Conservation (phyloP, 768 basidiomycete genomes). For the Hemileccinum rubropunctum region DNA sequence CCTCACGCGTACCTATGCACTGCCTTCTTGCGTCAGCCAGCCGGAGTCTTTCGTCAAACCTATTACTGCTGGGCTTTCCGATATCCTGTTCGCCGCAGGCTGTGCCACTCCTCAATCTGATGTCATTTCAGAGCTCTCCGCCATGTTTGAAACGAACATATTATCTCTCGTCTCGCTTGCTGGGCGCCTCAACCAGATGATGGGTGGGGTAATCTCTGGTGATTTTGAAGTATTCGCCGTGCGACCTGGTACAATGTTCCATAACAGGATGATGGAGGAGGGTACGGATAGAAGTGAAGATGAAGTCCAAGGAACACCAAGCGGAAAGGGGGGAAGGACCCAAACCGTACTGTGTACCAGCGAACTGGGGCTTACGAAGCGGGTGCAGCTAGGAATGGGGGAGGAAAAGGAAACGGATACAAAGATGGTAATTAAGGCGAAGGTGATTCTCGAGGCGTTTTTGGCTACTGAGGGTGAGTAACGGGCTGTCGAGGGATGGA, state of each 20-base stretch:
- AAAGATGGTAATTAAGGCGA: too few relatives aligned
- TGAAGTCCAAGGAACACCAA: too few relatives aligned
- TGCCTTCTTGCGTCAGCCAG: neutral
- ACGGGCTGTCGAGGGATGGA: too few relatives aligned
- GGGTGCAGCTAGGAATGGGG: too few relatives aligned
- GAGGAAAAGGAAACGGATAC: too few relatives aligned
- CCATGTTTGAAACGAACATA: constrained; percentile 3
- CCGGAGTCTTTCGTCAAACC: neutral
- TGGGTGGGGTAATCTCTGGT: constrained; percentile 9
- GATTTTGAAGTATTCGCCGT: constrained; percentile 10
- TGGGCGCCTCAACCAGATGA: constrained; percentile 5
- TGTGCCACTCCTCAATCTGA: constrained; percentile 4
- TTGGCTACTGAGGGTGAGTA: too few relatives aligned
- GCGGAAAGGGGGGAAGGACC: too few relatives aligned
- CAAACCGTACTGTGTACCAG: too few relatives aligned
- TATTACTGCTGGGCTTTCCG: constrained; percentile 1
- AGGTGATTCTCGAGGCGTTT: too few relatives aligned
- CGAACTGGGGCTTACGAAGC: too few relatives aligned
- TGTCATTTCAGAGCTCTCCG: neutral
- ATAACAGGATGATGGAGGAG: constrained; percentile 4
- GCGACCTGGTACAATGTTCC: constrained; percentile 4
- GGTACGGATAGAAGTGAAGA: too few relatives aligned
- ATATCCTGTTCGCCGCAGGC: constrained; percentile 4
- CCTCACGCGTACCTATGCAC: constrained; percentile 1
- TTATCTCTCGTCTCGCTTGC: constrained; percentile 5